These are phyloP conservation scores for Eragrostis nindensis DNA, from an alignment of 176 grass and related monocot genomes.

Conservation along the genomic window DNA sequence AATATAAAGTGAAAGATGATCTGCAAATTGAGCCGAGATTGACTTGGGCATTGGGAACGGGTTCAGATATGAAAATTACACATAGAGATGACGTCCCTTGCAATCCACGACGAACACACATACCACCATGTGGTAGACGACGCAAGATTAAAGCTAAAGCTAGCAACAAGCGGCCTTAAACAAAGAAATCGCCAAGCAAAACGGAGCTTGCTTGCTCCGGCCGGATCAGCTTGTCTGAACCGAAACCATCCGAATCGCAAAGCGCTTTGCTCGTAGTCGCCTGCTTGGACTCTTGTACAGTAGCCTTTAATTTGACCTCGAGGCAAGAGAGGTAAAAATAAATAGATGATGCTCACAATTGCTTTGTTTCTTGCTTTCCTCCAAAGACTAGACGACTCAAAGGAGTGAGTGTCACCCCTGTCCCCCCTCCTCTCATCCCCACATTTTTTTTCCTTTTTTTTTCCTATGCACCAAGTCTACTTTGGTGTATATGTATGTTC, in stretches of 20 bases:
- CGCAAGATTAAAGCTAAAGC: constrained; percentile 24
- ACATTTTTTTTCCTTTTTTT: not conserved
- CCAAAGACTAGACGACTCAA: constrained; percentile 52
- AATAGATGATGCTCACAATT: not conserved
- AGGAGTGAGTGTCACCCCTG: constrained; percentile 31
- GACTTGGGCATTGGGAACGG: constrained; percentile 28
- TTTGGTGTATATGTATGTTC: not conserved
- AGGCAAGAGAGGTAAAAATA: not conserved
- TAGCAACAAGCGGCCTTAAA: not conserved
- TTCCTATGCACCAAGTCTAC: not conserved
- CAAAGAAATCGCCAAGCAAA: constrained; percentile 1
- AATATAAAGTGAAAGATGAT: not conserved
- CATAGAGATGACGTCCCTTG: constrained; percentile 38
- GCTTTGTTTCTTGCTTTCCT: constrained; percentile 21
- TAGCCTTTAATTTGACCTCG: constrained; percentile 56
- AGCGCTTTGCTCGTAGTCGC: constrained; percentile 36
- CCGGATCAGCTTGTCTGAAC: not conserved
- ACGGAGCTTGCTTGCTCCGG: not conserved
- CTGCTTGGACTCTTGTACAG: constrained; percentile 55
- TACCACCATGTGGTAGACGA: constrained; percentile 31
- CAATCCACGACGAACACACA: constrained; percentile 37
- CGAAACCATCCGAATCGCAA: constrained; percentile 17
- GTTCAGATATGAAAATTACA: not conserved
- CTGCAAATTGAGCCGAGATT: constrained; percentile 13
- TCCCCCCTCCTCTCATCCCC: constrained; percentile 19